Percentiles rank a stretch among this genome's conserved stretches.
Conservation (phyloP, 2,329 filamentous ascomycete species). For the Zasmidium cellare region DNA sequence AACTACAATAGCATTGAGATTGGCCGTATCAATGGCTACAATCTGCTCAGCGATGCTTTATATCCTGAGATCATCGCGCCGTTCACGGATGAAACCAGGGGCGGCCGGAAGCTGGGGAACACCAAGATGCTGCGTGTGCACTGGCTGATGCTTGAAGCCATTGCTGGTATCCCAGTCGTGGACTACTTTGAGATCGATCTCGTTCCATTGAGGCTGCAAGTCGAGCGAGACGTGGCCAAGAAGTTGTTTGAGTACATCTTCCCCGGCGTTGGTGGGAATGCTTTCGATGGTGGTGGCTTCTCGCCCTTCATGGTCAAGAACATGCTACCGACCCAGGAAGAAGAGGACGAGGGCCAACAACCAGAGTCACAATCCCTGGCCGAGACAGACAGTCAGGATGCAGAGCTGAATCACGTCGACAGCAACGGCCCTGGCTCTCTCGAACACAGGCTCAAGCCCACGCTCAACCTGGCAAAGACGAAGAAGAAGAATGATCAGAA, state of each 20-base stretch:
- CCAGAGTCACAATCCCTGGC: conserved; percentile 44
- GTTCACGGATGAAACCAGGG: conserved; percentile 68
- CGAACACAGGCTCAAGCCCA: conserved; percentile 80
- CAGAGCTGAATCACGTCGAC: conserved; percentile 34
- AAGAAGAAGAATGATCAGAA: conserved; percentile 31
- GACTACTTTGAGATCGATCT: conserved; percentile 95
- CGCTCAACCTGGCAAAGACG: conserved; percentile 58
- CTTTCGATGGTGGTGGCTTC: conserved; percentile 54
- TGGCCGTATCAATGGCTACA: conserved; percentile 82
- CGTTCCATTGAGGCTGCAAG: conserved; percentile 88
- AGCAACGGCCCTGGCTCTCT: conserved; percentile 70
- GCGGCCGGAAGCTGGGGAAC: conserved; percentile 60
- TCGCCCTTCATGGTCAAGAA: conserved; percentile 63
- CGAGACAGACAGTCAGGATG: conserved; percentile 13
- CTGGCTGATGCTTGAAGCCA: conserved; percentile 98
- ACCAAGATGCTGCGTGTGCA: conserved; percentile 89
- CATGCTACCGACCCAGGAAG: conserved; percentile 47
- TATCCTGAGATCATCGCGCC: conserved; percentile 96
- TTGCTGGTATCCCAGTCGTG: conserved; percentile 95
- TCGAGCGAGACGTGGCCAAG: conserved; percentile 90
- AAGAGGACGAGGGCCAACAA: conserved; percentile 46
- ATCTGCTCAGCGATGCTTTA: conserved; percentile 83
- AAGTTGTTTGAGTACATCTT: conserved; percentile 97
- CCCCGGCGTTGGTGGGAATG: conserved; percentile 67
- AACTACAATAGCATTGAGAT: conserved; percentile 92